Percentiles rank a stretch among this genome's conserved stretches.
These are phyloP conservation scores for Alternaria brassicae DNA, from an alignment of 2,329 filamentous ascomycete genomes.

Conservation along the genomic window DNA sequence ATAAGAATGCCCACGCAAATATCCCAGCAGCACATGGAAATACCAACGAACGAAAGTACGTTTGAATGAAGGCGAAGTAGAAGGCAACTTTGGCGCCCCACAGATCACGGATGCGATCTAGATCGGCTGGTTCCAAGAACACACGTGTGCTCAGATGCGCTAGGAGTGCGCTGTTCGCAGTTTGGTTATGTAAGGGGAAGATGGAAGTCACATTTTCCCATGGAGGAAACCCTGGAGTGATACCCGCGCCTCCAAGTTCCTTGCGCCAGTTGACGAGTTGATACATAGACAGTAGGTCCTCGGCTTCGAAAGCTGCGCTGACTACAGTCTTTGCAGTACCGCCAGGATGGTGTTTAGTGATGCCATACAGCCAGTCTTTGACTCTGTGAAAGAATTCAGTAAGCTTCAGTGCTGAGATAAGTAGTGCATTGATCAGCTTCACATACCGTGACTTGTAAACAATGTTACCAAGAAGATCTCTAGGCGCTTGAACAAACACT, in stretches of 20 bases:
- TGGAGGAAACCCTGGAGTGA: slow-evolving; percentile 71
- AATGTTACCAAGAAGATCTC: slow-evolving; percentile 40
- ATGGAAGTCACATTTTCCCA: slow-evolving; percentile 77
- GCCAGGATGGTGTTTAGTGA: slow-evolving; percentile 69
- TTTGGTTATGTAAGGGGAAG: slow-evolving; percentile 80
- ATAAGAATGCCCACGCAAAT: slow-evolving; percentile 40
- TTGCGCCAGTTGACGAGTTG: slow-evolving; percentile 76
- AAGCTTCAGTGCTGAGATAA: background rate
- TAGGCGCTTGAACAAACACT: slow-evolving; percentile 40
- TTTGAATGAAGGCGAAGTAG: slow-evolving; percentile 48
- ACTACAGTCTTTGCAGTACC: slow-evolving; percentile 44
- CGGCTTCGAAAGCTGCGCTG: slow-evolving; percentile 76
- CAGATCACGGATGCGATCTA: slow-evolving; percentile 77
- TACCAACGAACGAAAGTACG: slow-evolving; percentile 40
- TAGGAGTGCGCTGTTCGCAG: slow-evolving; percentile 78
- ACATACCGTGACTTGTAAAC: slow-evolving; percentile 43
- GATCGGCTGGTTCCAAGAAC: slow-evolving; percentile 67
- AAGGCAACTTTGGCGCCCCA: slow-evolving; percentile 72
- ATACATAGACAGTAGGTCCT: slow-evolving; percentile 78
- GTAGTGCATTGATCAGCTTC: background rate
- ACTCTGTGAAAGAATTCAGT: slow-evolving; percentile 58
- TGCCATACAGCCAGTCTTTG: slow-evolving; percentile 84
- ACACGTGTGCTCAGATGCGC: slow-evolving; percentile 77
- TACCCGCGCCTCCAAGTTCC: slow-evolving; percentile 79
- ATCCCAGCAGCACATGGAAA: slow-evolving; percentile 43